Evolutionary conservation across 371 early-diverging fungal species (phyloP).

Genomic region (Nematocida parisii): DNA sequence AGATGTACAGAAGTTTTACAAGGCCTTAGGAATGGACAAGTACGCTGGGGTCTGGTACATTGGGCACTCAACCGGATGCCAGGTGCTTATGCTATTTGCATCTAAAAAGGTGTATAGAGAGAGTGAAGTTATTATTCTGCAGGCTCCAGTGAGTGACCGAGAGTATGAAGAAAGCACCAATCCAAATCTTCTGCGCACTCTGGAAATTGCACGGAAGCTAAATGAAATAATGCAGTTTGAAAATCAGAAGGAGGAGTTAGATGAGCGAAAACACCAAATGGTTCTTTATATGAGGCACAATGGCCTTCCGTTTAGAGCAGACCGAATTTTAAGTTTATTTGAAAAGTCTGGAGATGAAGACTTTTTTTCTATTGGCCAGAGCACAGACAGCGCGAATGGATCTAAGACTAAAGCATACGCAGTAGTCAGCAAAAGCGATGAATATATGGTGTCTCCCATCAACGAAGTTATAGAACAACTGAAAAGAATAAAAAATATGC

Average conservation of each 20-base stretch:
- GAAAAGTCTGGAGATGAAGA: conserved; percentile 62
- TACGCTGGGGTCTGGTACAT: conserved; percentile 48
- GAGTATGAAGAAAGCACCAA: conserved; percentile 62
- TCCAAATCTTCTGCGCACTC: conserved; percentile 7
- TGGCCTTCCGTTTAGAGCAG: conserved; percentile 3
- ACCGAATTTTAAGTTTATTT: conserved; percentile 60
- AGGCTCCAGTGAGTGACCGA: conserved; percentile 69
- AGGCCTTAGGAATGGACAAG: not conserved
- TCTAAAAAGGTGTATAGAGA: conserved; percentile 4
- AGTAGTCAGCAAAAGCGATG: conserved; percentile 62
- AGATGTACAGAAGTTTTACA: conserved; percentile 22
- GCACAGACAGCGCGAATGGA: conserved; percentile 42
- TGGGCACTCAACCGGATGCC: conserved; percentile 69
- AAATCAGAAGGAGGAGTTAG: not conserved
- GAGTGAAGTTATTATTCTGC: conserved; percentile 52
- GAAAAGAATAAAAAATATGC: conserved; percentile 2
- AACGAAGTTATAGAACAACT: conserved; percentile 36
- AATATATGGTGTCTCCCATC: conserved; percentile 50
- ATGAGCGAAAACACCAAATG: not conserved
- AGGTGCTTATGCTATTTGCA: conserved; percentile 57
- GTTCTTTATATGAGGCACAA: conserved; percentile 43
- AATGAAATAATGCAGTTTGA: conserved; percentile 34
- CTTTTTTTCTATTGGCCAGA: conserved; percentile 59
- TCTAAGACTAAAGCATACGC: conserved; percentile 33
- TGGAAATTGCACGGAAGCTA: conserved; percentile 35